Conservation (phyloP, 306 rosid genomes). For the Prunus campanulata region DNA sequence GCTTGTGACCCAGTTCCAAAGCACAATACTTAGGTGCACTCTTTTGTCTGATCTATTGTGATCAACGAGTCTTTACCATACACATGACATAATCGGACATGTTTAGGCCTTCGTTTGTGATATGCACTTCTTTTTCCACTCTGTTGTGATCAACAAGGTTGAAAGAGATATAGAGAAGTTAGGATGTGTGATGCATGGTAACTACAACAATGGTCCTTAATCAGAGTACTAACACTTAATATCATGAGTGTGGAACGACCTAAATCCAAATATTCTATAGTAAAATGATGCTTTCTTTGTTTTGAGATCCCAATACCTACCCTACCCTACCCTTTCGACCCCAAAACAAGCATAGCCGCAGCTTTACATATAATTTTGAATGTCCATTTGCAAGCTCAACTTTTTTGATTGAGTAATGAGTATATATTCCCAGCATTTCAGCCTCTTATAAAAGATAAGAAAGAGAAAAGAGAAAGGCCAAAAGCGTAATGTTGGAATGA, state of each 20-base stretch:
- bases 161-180: too few relatives aligned
- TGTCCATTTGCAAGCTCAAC: background rate
- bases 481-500: background rate
- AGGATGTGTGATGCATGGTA: too few relatives aligned
- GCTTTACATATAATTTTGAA: background rate
- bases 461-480: background rate
- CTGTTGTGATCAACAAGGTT: too few relatives aligned
- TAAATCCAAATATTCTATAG: background rate
- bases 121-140: too few relatives aligned
- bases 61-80: too few relatives aligned
- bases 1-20: too few relatives aligned
- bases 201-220: background rate
- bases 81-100: too few relatives aligned
- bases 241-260: background rate
- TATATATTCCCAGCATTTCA: background rate
- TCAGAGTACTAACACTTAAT: too few relatives aligned
- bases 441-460: background rate
- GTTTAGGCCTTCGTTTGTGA: too few relatives aligned
- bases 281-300: background rate
- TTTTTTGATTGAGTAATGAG: background rate
- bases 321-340: background rate
- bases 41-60: too few relatives aligned
- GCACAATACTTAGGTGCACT: too few relatives aligned
- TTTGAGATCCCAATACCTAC: slow-evolving; percentile 6
- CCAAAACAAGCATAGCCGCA: background rate